phyloP scores from a whole-genome alignment of 495 filamentous ascomycete species.

The Peziza echinospora region DNA sequence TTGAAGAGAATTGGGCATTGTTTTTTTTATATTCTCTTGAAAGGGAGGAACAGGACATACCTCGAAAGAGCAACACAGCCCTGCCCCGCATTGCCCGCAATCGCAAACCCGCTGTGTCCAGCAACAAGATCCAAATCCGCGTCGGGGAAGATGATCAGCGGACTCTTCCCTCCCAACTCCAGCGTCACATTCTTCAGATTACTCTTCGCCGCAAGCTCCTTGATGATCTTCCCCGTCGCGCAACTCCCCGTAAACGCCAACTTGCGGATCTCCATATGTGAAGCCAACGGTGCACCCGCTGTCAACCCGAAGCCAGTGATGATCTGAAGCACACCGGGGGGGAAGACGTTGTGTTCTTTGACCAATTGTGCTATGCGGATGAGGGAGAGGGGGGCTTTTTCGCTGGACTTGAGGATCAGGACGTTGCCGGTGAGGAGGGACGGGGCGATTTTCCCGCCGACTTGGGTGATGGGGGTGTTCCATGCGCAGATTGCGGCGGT shows the following conservation, averaged over 20 bases:
- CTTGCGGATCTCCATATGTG: constrained; percentile 31
- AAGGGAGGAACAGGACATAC: constrained; percentile 76
- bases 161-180: constrained; percentile 67
- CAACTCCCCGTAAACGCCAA: constrained; percentile 42
- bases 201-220: constrained; percentile 23
- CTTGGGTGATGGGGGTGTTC: constrained; percentile 37
- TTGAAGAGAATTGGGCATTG: no score
- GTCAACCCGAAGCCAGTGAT: constrained; percentile 31
- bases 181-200: constrained; percentile 65
- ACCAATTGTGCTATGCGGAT: constrained; percentile 33
- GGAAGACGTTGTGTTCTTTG: no score
- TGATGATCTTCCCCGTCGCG: constrained; percentile 23
- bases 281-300: constrained; percentile 34
- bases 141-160: constrained; percentile 48
- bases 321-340: constrained; percentile 36
- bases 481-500: constrained; percentile 16
- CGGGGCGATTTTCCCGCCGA: constrained; percentile 40
- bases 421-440: constrained; percentile 41
- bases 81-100: constrained; percentile 64
- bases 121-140: constrained; percentile 51
- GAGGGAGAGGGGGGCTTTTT: constrained; percentile 34
- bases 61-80: no score
- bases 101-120: constrained; percentile 71
- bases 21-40: constrained; percentile 64
- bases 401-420: constrained; percentile 39